A percentile compares a stretch with the other conserved stretches of the same genome.
Conservation (phyloP, 192 early-diverging fungal species). For the Thamnidium elegans region DNA sequence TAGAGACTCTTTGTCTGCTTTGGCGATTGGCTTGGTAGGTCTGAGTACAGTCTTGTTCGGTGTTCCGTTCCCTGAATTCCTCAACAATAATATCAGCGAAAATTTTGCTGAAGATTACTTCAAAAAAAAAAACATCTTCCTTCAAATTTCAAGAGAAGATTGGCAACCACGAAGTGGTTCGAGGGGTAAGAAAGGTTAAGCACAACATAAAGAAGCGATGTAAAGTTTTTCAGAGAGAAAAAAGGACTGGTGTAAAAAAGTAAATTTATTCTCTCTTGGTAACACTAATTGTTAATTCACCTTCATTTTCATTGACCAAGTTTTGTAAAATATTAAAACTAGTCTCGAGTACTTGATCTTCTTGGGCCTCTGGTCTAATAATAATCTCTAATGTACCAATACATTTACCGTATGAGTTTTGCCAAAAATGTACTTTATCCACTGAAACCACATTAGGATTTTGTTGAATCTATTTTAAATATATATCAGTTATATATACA, state of each 20-base stretch:
- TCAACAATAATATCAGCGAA: not conserved
- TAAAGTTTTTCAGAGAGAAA: too few species aligned
- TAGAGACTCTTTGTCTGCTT: not conserved
- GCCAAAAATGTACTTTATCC: slow-evolving; percentile 54
- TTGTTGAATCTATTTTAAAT: slow-evolving; percentile 31
- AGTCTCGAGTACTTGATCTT: slow-evolving; percentile 39
- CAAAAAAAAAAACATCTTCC: not conserved
- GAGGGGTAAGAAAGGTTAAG: not conserved
- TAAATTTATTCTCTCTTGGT: not conserved
- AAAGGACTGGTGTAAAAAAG: too few species aligned
- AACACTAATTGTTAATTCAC: slow-evolving; percentile 10
- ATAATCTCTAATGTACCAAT: slow-evolving; percentile 49
- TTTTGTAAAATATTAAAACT: not conserved
- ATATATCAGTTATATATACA: too few species aligned
- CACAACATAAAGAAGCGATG: not conserved
- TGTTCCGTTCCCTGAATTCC: too few species aligned
- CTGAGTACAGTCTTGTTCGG: too few species aligned
- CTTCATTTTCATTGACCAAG: not conserved
- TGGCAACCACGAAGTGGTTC: not conserved
- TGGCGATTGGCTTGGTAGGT: not conserved
- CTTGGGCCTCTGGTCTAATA: slow-evolving; percentile 45
- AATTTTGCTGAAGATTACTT: not conserved
- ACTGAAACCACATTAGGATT: slow-evolving; percentile 44
- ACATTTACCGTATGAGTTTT: slow-evolving; percentile 47
- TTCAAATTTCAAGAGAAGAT: not conserved